Evolutionary conservation across 192 early-diverging fungal species (phyloP).

Genomic region (Coemansia sp.): DNA sequence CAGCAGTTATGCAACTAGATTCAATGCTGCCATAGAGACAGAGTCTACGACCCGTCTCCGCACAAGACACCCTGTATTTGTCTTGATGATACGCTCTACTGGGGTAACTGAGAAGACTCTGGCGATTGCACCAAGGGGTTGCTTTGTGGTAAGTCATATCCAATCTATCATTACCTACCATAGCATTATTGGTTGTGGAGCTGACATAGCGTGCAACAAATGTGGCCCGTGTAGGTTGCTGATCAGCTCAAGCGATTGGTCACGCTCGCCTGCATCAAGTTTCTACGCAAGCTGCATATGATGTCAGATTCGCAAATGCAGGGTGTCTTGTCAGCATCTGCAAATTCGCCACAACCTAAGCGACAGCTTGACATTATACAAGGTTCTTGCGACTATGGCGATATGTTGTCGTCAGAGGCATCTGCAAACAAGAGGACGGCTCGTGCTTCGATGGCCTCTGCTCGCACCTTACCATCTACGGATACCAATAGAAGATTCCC

Average conservation of each 20-base stretch:
- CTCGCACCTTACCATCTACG: neutral
- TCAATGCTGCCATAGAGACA: neutral
- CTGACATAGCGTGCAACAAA: neutral
- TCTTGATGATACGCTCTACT: conserved; percentile 17
- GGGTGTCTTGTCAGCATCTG: neutral
- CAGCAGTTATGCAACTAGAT: conserved; percentile 14
- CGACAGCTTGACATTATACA: neutral
- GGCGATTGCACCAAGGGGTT: neutral
- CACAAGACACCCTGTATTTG: conserved; percentile 29
- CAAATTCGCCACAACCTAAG: neutral
- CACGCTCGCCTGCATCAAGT: conserved; percentile 37
- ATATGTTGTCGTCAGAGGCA: neutral
- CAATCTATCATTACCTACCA: neutral
- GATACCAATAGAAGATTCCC: neutral
- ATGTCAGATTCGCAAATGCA: conserved; percentile 38
- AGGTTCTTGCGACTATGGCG: neutral
- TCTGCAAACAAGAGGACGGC: neutral
- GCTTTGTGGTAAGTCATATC: neutral
- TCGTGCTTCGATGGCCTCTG: neutral
- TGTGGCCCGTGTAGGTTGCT: neutral
- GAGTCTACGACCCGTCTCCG: neutral
- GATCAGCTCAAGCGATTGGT: conserved; percentile 25
- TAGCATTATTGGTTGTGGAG: neutral
- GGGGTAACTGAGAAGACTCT: neutral
- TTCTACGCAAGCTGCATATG: conserved; percentile 34